phyloP scores from a whole-genome alignment of 2,329 filamentous ascomycete genomes.

The Pseudogymnoascus sp. region DNA sequence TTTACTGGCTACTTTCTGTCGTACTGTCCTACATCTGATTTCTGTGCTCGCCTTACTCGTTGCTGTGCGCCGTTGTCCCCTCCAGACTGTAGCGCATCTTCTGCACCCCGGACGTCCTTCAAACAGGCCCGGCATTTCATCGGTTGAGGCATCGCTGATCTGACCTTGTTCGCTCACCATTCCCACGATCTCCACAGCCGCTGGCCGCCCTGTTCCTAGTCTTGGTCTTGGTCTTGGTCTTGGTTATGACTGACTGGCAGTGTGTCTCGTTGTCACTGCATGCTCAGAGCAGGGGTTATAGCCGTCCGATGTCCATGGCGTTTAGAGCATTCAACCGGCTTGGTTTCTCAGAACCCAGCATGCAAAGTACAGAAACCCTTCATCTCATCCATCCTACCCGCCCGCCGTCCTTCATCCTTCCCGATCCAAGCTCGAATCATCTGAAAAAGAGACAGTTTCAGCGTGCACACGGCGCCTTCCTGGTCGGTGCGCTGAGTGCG shows the following conservation, averaged over 20 bases:
- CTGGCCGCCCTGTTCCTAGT: neutral
- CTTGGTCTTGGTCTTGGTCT: neutral
- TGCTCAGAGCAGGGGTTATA: neutral
- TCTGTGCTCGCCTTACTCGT: neutral
- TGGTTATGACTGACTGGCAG: neutral
- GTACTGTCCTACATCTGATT: neutral
- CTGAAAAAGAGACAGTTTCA: neutral
- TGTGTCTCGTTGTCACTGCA: neutral
- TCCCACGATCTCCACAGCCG: neutral
- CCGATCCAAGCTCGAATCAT: neutral
- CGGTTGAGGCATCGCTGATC: neutral
- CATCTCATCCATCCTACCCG: neutral
- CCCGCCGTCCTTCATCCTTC: neutral
- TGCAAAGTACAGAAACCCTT: neutral
- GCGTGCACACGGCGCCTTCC: neutral
- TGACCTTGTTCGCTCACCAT: neutral
- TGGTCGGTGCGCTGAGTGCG: neutral
- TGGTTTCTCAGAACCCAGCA: neutral
- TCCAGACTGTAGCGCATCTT: neutral
- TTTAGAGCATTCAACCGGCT: conserved; percentile 2
- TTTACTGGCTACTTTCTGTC: neutral
- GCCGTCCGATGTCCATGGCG: neutral
- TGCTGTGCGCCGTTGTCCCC: neutral
- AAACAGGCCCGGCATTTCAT: neutral
- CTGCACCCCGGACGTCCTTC: neutral